Conservation (phyloP, 768 basidiomycete species). For the Punctularia strigosozonata region DNA sequence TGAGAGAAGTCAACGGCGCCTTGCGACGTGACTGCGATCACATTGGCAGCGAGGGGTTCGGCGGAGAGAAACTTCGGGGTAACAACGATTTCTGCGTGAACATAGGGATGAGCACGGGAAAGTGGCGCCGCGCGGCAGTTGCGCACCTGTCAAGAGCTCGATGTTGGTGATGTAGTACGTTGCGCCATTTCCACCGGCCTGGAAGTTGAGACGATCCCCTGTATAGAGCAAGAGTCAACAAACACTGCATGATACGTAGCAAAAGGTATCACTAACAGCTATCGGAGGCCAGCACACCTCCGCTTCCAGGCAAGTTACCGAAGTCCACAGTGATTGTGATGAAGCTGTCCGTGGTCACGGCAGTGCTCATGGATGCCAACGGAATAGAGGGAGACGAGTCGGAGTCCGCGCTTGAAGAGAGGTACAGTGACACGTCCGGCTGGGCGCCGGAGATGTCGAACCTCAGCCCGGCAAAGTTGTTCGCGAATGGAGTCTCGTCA, state of each 20-base stretch:
- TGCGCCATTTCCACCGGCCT: conserved; percentile 34
- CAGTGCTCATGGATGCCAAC: conserved; percentile 28
- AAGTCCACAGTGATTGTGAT: conserved; percentile 37
- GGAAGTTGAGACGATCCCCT: conserved; percentile 40
- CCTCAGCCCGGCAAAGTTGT: conserved; percentile 31
- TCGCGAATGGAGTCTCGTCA: conserved; percentile 27
- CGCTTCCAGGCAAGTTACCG: conserved; percentile 29
- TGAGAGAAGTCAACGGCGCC: conserved; percentile 32
- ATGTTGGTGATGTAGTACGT: conserved; percentile 40
- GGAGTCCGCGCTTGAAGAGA: conserved; percentile 28
- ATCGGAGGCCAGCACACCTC: conserved; percentile 19
- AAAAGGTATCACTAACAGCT: conserved; percentile 1
- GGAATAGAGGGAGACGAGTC: conserved; percentile 26
- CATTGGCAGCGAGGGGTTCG: conserved; percentile 34
- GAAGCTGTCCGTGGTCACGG: conserved; percentile 24
- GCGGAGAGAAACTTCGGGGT: conserved; percentile 38
- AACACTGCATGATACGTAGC: neutral
- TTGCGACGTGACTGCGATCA: conserved; percentile 36
- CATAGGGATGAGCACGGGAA: conserved; percentile 7
- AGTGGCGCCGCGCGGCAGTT: conserved; percentile 15
- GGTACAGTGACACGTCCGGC: conserved; percentile 30
- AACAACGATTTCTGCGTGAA: conserved; percentile 29
- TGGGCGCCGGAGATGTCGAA: conserved; percentile 40
- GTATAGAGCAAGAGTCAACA: conserved; percentile 26
- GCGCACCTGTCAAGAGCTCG: conserved; percentile 30